Base-by-base conservation (phyloP, 306 rosid genomes). In the Medicago ruthenica region DNA sequence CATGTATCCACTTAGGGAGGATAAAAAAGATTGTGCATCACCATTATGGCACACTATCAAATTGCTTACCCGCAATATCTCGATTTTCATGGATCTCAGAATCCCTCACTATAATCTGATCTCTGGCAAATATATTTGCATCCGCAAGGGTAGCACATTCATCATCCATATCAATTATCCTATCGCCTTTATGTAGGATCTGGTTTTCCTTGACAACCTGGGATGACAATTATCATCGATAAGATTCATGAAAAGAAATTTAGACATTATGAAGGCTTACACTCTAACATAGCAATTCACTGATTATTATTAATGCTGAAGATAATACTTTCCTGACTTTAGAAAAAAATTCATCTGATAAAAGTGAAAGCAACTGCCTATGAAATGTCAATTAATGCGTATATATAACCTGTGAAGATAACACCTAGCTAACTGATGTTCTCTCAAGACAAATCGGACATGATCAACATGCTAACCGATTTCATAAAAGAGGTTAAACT, bases 121-220 rank as follows among this genome's bases (percentile, higher is more conserved):
- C 98, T 70, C 97, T 96, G 5, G 98, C 96, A 81, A 95, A 95
- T 79, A 95, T 85, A 76, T 86, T 92, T 65, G 88, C 80, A 88
- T 95, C 98, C 0, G 90, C 98, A 59, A 95, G 93, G 13, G 95
- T 90, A 84, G 87, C 83, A 81, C 76, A 72, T 77, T 95, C 98
- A 53, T 89, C 75, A 65, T 89, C 95, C 60, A 86, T 79, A 67
- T 90, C 92, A 73, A 95, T 87, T 62, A 81, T 85, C 78, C 60
- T 80, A 37, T 88, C 90, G 73, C 97, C 98, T 85, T 95, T 95
- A 77, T 86, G 93, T 24, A 92, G 95, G 58, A 90, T 86, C 87
- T 95, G 98, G 81, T 95, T 95, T 89, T 95, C 98, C 90, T 92
- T 95, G 34, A 95, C 96, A 79, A 95, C 90, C 98, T 95, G 92